Evolutionary conservation across 129 eudicot species (phyloP).

Genomic region (Ambrosia artemisiifolia): DNA sequence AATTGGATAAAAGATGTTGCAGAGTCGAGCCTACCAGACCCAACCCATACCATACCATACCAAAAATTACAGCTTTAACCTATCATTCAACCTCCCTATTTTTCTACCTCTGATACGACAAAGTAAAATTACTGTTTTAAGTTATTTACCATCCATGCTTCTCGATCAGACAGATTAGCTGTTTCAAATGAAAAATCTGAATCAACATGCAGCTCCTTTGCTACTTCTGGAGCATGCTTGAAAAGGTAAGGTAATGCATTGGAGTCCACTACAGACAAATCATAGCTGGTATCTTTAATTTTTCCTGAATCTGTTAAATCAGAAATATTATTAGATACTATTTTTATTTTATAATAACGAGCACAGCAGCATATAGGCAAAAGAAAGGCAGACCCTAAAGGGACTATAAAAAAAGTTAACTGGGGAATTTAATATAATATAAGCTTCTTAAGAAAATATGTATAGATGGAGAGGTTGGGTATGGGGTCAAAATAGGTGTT

Average conservation of each 20-base stretch:
- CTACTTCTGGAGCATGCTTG: constrained; percentile 79
- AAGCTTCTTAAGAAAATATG: background rate
- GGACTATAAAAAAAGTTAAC: background rate
- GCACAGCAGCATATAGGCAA: background rate
- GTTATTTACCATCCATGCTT: constrained; percentile 70
- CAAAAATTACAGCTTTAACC: background rate
- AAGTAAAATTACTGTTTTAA: background rate
- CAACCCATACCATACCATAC: background rate
- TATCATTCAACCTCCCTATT: background rate
- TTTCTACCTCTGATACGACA: background rate
- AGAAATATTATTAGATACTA: background rate
- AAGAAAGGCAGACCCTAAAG: background rate
- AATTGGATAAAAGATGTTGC: background rate
- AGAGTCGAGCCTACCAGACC: background rate
- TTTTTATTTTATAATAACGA: background rate
- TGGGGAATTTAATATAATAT: background rate
- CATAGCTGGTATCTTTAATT: constrained; percentile 61
- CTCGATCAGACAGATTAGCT: constrained; percentile 45
- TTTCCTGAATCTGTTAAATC: constrained; percentile 53
- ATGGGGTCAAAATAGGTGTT: background rate
- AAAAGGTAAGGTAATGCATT: constrained; percentile 78
- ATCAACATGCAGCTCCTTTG: constrained; percentile 52
- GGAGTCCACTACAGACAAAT: constrained; percentile 79
- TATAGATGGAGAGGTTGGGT: background rate
- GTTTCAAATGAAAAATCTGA: constrained; percentile 51